phyloP scores from a whole-genome alignment of 1,139 yeast species.

The Geotrichum restrictum region DNA sequence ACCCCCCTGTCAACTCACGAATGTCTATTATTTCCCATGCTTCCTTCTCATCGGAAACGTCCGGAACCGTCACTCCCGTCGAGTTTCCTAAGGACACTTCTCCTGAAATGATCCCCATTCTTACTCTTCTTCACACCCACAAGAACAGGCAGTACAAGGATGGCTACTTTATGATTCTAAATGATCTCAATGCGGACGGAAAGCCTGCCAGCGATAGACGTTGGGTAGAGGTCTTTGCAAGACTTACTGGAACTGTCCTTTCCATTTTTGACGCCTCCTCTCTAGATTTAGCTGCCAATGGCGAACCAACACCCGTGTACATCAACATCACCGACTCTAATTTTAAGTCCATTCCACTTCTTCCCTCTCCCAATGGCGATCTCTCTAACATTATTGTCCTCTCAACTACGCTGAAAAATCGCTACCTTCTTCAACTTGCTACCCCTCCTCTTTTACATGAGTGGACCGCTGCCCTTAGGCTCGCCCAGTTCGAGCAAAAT shows the following conservation, averaged over 20 bases:
- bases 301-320: conserved; percentile 62
- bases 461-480: conserved; percentile 82
- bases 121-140: conserved; percentile 52
- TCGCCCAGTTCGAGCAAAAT: conserved; percentile 74
- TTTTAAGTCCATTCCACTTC: conserved; percentile 63
- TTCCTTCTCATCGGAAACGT: conserved; percentile 1
- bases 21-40: background rate
- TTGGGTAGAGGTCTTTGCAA: conserved; percentile 93
- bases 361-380: conserved; percentile 62
- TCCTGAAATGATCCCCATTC: conserved; percentile 51
- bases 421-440: conserved; percentile 75
- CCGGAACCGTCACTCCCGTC: conserved; percentile 2
- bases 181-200: conserved; percentile 55
- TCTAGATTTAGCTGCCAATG: conserved; percentile 47
- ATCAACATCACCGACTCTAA: conserved; percentile 87
- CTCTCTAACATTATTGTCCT: conserved; percentile 76
- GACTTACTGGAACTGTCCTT: conserved; percentile 81
- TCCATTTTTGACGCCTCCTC: conserved; percentile 90
- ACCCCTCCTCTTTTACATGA: conserved; percentile 37
- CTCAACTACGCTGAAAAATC: conserved; percentile 84
- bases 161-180: conserved; percentile 44
- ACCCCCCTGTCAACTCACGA: background rate
- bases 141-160: conserved; percentile 49
- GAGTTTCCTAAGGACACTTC: conserved; percentile 41
- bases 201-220: conserved; percentile 69